A percentile compares a stretch with the other conserved stretches of the same genome.
These are phyloP conservation scores for Microcyclospora tardicrescens DNA, from an alignment of 2,329 filamentous ascomycete species.

Conservation along the genomic window DNA sequence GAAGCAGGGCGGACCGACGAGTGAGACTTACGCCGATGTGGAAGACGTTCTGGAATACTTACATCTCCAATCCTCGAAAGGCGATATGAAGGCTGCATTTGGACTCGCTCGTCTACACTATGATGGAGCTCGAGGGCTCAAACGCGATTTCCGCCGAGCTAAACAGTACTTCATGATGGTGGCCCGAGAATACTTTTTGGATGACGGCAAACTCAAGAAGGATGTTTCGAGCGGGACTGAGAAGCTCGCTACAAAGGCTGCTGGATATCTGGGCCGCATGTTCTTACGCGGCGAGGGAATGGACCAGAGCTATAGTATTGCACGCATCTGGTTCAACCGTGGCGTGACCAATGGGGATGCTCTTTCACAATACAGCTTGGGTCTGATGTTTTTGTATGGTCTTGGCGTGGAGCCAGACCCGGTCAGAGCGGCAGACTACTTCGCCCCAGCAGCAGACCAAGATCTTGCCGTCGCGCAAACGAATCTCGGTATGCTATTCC, in stretches of 20 bases:
- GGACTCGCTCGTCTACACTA: conserved; percentile 79
- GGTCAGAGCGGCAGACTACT: conserved; percentile 58
- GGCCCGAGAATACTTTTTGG: conserved; percentile 67
- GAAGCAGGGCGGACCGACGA: conserved; percentile 56
- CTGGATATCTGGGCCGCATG: conserved; percentile 80
- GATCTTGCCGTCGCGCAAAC: conserved; percentile 72
- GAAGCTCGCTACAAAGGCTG: conserved; percentile 68
- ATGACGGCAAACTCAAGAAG: conserved; percentile 60
- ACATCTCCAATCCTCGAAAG: conserved; percentile 79
- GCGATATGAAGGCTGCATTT: conserved; percentile 75
- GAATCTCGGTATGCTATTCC: conserved; percentile 67
- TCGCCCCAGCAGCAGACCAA: conserved; percentile 68
- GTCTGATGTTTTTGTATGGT: conserved; percentile 70
- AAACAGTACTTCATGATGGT: conserved; percentile 72
- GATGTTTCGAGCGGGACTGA: conserved; percentile 60
- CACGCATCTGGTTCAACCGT: conserved; percentile 70
- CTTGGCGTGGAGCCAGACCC: conserved; percentile 59
- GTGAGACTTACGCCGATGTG: conserved; percentile 71
- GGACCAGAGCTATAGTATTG: conserved; percentile 62
- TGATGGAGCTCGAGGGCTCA: conserved; percentile 65
- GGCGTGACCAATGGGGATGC: conserved; percentile 64
- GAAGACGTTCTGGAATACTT: conserved; percentile 93
- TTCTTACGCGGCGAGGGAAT: conserved; percentile 78
- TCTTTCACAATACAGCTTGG: conserved; percentile 72
- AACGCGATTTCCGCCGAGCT: conserved; percentile 59